Evolutionary conservation across 2,329 filamentous ascomycete species (phyloP).

Genomic region (Stemphylium lycopersici): DNA sequence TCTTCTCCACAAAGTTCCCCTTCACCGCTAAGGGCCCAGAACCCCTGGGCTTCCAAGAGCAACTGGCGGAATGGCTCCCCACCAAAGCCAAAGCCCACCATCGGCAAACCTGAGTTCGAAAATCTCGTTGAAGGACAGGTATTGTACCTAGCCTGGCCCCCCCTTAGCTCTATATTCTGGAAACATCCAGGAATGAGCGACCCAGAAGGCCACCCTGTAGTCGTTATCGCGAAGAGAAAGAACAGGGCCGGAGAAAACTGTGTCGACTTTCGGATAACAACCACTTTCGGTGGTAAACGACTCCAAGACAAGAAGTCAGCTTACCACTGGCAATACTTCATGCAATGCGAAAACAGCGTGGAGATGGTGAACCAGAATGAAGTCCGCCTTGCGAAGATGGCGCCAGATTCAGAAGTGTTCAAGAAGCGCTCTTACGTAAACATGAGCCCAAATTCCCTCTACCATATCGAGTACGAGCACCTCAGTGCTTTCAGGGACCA

Average conservation of each 20-base stretch:
- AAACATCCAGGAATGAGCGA: background rate
- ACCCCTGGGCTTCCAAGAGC: background rate
- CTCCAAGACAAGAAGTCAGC: constrained; percentile 1
- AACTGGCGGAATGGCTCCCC: constrained; percentile 8
- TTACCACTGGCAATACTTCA: constrained; percentile 12
- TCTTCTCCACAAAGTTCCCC: background rate
- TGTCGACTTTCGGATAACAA: constrained; percentile 18
- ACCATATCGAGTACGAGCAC: constrained; percentile 25
- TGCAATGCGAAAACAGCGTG: constrained; percentile 16
- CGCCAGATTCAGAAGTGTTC: constrained; percentile 19
- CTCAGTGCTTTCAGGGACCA: constrained; percentile 12
- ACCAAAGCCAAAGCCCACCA: background rate
- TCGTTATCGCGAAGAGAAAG: constrained; percentile 13
- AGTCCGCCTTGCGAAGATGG: constrained; percentile 7
- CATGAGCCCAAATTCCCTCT: constrained; percentile 9
- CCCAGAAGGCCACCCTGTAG: constrained; percentile 12
- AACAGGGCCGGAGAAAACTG: constrained; percentile 1
- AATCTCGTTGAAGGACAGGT: constrained; percentile 8
- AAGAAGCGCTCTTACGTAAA: constrained; percentile 29
- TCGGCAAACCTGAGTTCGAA: constrained; percentile 2
- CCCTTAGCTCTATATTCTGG: constrained; percentile 4
- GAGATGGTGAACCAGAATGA: background rate
- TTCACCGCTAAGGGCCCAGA: constrained; percentile 1
- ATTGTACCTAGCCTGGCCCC: constrained; percentile 1
- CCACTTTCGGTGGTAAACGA: constrained; percentile 13